Base-by-base conservation (phyloP, 1,284 basidiomycete genomes). In the Ustilago xerochloae region DNA sequence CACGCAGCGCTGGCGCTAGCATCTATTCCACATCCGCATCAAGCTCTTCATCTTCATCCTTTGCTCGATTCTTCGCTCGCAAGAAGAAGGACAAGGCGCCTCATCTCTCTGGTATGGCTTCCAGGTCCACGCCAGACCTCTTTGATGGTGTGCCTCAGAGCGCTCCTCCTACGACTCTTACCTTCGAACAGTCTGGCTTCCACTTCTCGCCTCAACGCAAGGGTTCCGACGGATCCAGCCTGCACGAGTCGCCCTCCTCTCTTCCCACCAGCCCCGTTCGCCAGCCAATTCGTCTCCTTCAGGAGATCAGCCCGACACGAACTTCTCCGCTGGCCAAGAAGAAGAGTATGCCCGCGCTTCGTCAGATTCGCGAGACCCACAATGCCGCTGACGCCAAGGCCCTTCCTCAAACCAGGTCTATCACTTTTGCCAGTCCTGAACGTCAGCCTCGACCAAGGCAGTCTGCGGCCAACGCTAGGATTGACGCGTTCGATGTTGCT, bases 81-180 rank as follows among this genome's bases (percentile, higher is more conserved):
- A 79, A 74, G 67, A 76, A 76, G 61, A 76, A 76, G 49, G 68
- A 77, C 62, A 79, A 73, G 56, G 50, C 49, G 16, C 29, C 48
- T 12, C 56, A 49, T 16, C 50, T 56, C n/a, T 26, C 43, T 15
- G 56, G 66, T 18, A 51, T 72, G 12, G 68, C 65, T 1, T 62
- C 66, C 18, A 65, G 58, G 16, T 73, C 69, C 13, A 63, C 64
- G 2, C 55, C 71, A 1, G 65, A 73, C 36, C 60, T 75, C 22
- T 77, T 68, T 20, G 67, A 74, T 16, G 45, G 33, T 15, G 32
- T 63, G 15, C 68, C 78, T 8, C 60, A 59, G 28, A 79, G 78
- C 55, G 78, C 78, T 35, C 78, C 78, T 6, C 75, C 78, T 12
- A 73, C 69, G 29, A 65, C 63, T 3, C 63, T 75, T 13, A 61